A percentile compares a stretch with the other conserved stretches of the same genome.
phyloP scores from a whole-genome alignment of 345 rosid species.

The Camelina sativa region DNA sequence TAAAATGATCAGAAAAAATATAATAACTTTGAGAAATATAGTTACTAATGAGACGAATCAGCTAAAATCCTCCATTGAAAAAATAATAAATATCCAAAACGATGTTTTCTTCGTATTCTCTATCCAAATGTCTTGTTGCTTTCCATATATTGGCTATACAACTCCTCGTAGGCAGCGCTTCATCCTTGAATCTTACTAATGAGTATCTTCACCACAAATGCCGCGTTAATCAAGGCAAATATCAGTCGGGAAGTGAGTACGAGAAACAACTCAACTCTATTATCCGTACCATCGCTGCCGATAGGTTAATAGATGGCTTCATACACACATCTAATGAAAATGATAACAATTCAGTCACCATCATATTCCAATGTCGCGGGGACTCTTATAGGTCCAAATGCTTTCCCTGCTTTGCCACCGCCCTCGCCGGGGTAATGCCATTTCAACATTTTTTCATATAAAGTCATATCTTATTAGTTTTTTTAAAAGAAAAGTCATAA shows the following conservation, averaged over 20 bases:
- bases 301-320: neutral
- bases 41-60: neutral
- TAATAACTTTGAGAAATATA: neutral
- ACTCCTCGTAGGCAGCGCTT: neutral
- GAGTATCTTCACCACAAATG: slow-evolving; percentile 45
- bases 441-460: neutral
- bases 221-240: slow-evolving; percentile 35
- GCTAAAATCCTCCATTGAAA: neutral
- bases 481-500: neutral
- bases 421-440: slow-evolving; percentile 19
- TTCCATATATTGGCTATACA: neutral
- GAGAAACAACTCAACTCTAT: slow-evolving; percentile 35
- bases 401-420: slow-evolving; percentile 6
- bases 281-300: neutral
- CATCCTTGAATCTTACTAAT: slow-evolving; percentile 29
- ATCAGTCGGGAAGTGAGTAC: slow-evolving; percentile 40
- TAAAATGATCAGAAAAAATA: neutral
- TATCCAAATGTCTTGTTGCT: neutral
- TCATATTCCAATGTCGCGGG: slow-evolving; percentile 15
- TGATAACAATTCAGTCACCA: neutral
- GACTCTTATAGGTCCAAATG: slow-evolving; percentile 24
- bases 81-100: neutral
- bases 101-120: neutral
- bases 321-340: neutral
- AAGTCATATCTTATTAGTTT: neutral